phyloP scores from a whole-genome alignment of 2,329 filamentous ascomycete genomes.

The Stagonosporopsis rhizophila region DNA sequence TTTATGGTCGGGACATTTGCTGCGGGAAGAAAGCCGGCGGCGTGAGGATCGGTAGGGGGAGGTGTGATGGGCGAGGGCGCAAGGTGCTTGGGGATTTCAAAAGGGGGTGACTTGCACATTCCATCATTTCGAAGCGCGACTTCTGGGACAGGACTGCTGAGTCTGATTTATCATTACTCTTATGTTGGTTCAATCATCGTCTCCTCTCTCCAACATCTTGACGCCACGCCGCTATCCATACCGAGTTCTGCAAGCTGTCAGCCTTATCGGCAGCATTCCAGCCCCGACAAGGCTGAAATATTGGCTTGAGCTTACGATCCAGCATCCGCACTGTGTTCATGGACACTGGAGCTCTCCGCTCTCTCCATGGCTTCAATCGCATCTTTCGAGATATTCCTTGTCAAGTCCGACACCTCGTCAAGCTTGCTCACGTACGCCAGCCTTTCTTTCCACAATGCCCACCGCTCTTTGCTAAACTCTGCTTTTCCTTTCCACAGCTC shows the following conservation, averaged over 20 bases:
- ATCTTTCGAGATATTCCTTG: conserved; percentile 32
- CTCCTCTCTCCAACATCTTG: not conserved
- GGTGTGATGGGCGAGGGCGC: not conserved
- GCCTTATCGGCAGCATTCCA: not conserved
- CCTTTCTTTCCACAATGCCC: conserved; percentile 43
- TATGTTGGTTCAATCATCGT: not conserved
- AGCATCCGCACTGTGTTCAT: not conserved
- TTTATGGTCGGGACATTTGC: conserved; percentile 37
- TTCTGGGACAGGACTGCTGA: not conserved
- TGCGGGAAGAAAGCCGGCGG: conserved; percentile 23
- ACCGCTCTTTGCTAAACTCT: conserved; percentile 42
- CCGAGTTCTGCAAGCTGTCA: not conserved
- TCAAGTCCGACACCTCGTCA: conserved; percentile 31
- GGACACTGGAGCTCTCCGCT: conserved; percentile 27
- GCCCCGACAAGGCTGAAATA: not conserved
- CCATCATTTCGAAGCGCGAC: not conserved
- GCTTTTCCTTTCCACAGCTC: conserved; percentile 39
- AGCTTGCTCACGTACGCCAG: conserved; percentile 33
- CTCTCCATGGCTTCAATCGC: conserved; percentile 40
- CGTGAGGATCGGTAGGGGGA: not conserved
- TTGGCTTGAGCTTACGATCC: not conserved
- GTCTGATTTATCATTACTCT: not conserved
- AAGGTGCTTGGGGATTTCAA: no score
- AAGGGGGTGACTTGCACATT: not conserved
- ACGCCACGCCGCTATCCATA: not conserved